Base-by-base conservation (phyloP, 1,139 yeast species). In the Hyphopichia buzzinii region DNA sequence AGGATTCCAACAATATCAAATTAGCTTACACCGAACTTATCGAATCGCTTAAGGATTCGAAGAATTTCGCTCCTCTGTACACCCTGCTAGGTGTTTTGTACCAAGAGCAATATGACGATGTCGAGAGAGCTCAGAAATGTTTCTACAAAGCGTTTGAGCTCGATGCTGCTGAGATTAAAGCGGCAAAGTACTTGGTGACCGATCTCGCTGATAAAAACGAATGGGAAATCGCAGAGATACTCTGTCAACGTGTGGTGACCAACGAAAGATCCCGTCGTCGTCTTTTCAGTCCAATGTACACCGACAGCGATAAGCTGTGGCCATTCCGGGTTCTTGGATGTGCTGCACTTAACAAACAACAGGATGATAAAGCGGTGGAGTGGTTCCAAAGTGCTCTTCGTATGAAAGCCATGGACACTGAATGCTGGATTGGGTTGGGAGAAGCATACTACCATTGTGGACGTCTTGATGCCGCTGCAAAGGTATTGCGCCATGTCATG, bases 401-500 rank as follows among this genome's bases (percentile, higher is more conserved):
- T 43, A 65, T 85, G 46, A 67, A 80, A 26, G 67, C 84, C 0
- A 52, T 57, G 39, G 97, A 92, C 59, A 58, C 75, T 7, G 82
- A 85, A 47, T 82, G 96, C 10, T 90, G 97, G 97, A 71, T 85
- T 17, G 97, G 97, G 0, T 67, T 92, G 26, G 98, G 98, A 15
- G 98, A 94, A 57, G 94, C 97, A 0, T 92, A 92, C 55, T 70
- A 74, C 39, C 77, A 81, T 31, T 79, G 95, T 58, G 98, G 98
- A 4, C 73, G 96, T 43, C 67, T 82, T 33, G 92, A 85, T 40
- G 95, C 97, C 2, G 88, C 96, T 0, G 72, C 77, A 7, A 89
- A 85, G 54, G 97, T 94, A 1, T 86, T 89, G 50, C 70, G 67
- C 27, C 80, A 81, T 42, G 88, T 92, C 0, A 52, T 77, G 29